These are phyloP conservation scores for Cryptosporidium sp. DNA, from an alignment of 169 alveolate genomes.

Conservation along the genomic window DNA sequence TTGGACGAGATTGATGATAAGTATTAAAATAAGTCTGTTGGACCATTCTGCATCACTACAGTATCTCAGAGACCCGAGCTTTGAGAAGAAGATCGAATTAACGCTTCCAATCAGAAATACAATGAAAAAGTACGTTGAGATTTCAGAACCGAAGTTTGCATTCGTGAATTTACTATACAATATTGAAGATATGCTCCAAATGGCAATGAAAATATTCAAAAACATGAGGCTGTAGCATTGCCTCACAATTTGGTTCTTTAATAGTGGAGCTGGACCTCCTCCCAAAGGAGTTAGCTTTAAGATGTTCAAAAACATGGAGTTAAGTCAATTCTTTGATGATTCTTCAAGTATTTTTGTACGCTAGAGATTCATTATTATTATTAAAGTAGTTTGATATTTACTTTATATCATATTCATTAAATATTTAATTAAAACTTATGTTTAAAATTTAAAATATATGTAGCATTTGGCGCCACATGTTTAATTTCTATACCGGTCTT, in stretches of 20 bases:
- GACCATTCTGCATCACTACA: slow-evolving; percentile 72
- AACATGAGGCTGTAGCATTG: slow-evolving; percentile 71
- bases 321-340: not conserved
- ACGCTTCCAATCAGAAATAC: slow-evolving; percentile 68
- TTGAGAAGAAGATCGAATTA: slow-evolving; percentile 54
- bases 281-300: slow-evolving; percentile 64
- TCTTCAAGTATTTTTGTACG: not conserved
- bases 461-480: not conserved
- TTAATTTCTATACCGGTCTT: not conserved
- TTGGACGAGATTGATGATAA: slow-evolving; percentile 46
- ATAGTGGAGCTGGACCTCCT: slow-evolving; percentile 74
- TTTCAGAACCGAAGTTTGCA: slow-evolving; percentile 68
- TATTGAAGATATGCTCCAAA: slow-evolving; percentile 68
- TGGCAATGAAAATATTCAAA: slow-evolving; percentile 49
- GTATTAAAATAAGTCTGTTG: slow-evolving; percentile 36
- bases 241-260: slow-evolving; percentile 50
- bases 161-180: slow-evolving; percentile 57
- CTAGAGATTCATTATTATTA: not conserved
- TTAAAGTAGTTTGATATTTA: not conserved
- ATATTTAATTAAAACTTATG: too few species aligned
- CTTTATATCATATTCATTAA: not conserved
- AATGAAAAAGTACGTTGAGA: slow-evolving; percentile 54
- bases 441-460: not conserved
- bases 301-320: slow-evolving; percentile 37
- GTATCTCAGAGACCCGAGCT: slow-evolving; percentile 60